These are phyloP conservation scores for Danielia reshetovae DNA, from an alignment of 805 yeast species.

Conservation along the genomic window DNA sequence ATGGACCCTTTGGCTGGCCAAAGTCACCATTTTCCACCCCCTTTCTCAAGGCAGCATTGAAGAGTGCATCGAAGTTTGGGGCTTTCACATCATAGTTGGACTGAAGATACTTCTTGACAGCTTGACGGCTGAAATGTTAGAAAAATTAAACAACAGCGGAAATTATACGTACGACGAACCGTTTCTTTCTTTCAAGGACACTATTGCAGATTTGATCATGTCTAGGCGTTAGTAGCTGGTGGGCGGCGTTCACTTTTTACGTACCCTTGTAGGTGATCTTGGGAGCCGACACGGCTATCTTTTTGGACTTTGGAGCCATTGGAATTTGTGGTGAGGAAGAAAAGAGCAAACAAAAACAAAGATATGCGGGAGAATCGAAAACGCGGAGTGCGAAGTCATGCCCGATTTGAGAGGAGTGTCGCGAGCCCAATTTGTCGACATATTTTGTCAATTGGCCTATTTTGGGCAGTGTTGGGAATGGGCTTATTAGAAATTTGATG, in stretches of 20 bases:
- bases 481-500: no score
- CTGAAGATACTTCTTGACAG: slow-evolving; percentile 78
- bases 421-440: no score
- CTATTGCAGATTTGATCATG: slow-evolving; percentile 64
- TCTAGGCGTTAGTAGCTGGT: slow-evolving; percentile 29
- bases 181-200: slow-evolving; percentile 70
- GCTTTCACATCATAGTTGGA: slow-evolving; percentile 56
- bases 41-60: slow-evolving; percentile 73
- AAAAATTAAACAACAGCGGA: slow-evolving; percentile 5
- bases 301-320: slow-evolving; percentile 14
- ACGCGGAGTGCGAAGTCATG: no score
- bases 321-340: background rate
- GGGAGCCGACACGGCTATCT: slow-evolving; percentile 7
- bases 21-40: slow-evolving; percentile 79
- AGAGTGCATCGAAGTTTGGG: slow-evolving; percentile 67
- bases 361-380: background rate
- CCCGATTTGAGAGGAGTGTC: no score
- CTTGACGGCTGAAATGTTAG: slow-evolving; percentile 63
- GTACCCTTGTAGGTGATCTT: slow-evolving; percentile 15
- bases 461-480: no score
- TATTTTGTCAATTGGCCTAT: no score
- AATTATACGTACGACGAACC: slow-evolving; percentile 59
- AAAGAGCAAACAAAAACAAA: background rate
- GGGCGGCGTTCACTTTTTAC: background rate
- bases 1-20: slow-evolving; percentile 83